Evolutionary conservation across 352 stramenopile species (phyloP).

Genomic region (Phytophthora fragariaefolia): DNA sequence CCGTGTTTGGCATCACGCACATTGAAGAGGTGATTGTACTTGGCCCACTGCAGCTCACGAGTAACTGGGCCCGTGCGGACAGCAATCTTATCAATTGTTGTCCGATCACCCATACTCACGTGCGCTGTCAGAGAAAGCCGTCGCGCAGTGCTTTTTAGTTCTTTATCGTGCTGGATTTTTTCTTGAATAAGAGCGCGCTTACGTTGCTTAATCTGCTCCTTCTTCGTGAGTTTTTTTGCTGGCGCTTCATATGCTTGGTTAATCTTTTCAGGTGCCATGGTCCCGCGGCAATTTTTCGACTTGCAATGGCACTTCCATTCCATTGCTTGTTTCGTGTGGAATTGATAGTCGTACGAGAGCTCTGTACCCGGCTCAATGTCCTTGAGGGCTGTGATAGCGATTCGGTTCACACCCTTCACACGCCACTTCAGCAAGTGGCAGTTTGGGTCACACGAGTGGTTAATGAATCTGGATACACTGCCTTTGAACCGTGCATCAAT

Average conservation of each 20-base stretch:
- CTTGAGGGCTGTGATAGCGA: slow-evolving; percentile 92
- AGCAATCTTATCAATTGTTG: slow-evolving; percentile 58
- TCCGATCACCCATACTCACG: slow-evolving; percentile 57
- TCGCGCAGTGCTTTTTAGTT: slow-evolving; percentile 66
- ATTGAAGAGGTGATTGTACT: slow-evolving; percentile 59
- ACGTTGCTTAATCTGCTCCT: slow-evolving; percentile 70
- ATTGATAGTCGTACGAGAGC: slow-evolving; percentile 96
- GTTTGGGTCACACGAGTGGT: slow-evolving; percentile 97
- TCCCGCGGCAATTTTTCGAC: slow-evolving; percentile 80
- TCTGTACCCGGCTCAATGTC: slow-evolving; percentile 92
- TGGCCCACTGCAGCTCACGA: slow-evolving; percentile 71
- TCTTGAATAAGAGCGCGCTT: slow-evolving; percentile 75
- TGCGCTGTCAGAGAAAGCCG: slow-evolving; percentile 72
- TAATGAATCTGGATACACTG: slow-evolving; percentile 96
- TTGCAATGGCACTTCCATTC: slow-evolving; percentile 91
- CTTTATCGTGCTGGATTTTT: slow-evolving; percentile 69
- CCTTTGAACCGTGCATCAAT: slow-evolving; percentile 96
- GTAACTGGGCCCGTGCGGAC: slow-evolving; percentile 60
- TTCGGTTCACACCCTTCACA: slow-evolving; percentile 91
- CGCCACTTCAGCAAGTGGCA: slow-evolving; percentile 96
- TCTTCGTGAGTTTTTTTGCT: slow-evolving; percentile 82
- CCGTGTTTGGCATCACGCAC: slow-evolving; percentile 63
- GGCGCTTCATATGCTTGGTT: slow-evolving; percentile 44
- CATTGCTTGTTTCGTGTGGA: slow-evolving; percentile 88
- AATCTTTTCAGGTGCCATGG: slow-evolving; percentile 87